Evolutionary conservation across 2,329 filamentous ascomycete species (phyloP).

Genomic region (Pseudogymnoascus sp.): DNA sequence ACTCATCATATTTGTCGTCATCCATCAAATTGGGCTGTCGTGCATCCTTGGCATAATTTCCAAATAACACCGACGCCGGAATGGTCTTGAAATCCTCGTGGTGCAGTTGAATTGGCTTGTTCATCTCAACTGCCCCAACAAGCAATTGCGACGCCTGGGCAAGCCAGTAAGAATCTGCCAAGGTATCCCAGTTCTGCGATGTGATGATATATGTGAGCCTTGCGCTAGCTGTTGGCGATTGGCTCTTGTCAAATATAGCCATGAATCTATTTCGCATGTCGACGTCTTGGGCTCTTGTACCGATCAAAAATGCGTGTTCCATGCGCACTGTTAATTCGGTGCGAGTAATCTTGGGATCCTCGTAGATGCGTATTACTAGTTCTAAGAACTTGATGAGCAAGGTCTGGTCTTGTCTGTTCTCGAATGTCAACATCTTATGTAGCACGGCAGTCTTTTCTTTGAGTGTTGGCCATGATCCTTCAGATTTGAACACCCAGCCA

Average conservation of each 20-base stretch:
- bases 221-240: conserved; percentile 86
- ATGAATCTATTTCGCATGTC: conserved; percentile 97
- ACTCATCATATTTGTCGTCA: conserved; percentile 72
- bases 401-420: conserved; percentile 71
- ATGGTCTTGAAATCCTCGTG: conserved; percentile 75
- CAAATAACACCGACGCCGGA: conserved; percentile 64
- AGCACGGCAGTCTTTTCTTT: conserved; percentile 98
- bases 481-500: conserved; percentile 90
- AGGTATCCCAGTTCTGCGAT: conserved; percentile 93
- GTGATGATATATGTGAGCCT: conserved; percentile 82
- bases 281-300: conserved; percentile 84
- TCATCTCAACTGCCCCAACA: conserved; percentile 83
- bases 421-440: conserved; percentile 98
- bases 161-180: conserved; percentile 94
- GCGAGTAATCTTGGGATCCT: conserved; percentile 89
- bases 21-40: conserved; percentile 59
- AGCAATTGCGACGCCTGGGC: conserved; percentile 90
- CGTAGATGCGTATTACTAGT: conserved; percentile 94
- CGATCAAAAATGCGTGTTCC: conserved; percentile 96
- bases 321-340: conserved; percentile 94
- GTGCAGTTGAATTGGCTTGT: conserved; percentile 68
- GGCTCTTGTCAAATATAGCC: conserved; percentile 87
- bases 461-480: conserved; percentile 89
- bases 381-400: conserved; percentile 91
- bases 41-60: conserved; percentile 62